phyloP scores from a whole-genome alignment of 2,329 filamentous ascomycete genomes.

The Ciborinia camelliae region DNA sequence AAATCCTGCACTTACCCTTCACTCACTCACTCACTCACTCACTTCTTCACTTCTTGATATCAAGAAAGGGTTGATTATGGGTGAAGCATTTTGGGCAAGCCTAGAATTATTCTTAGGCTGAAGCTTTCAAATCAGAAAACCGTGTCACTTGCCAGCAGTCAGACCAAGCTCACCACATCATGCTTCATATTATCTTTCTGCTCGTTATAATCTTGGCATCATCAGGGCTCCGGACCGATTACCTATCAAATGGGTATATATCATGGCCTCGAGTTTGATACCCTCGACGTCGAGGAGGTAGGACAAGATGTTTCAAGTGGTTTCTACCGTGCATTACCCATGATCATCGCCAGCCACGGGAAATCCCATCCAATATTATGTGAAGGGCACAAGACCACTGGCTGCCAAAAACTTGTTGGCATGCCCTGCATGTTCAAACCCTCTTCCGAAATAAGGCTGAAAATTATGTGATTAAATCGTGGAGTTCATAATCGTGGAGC shows the following conservation, averaged over 20 bases:
- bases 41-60: neutral
- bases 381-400: neutral
- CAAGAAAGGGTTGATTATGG: neutral
- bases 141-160: conserved; percentile 13
- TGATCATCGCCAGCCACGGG: neutral
- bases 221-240: conserved; percentile 10
- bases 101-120: neutral
- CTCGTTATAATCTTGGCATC: neutral
- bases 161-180: conserved; percentile 6
- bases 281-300: neutral
- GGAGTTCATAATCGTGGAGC: conserved; percentile 8
- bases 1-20: neutral
- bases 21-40: neutral
- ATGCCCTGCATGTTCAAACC: neutral
- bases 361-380: neutral
- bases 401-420: neutral
- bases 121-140: neutral
- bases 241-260: conserved; percentile 1
- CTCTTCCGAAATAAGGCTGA: neutral
- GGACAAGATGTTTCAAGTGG: neutral
- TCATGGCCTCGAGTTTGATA: neutral
- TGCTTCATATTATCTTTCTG: neutral
- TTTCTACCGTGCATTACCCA: neutral
- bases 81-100: neutral
- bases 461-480: neutral